Conservation (phyloP, 495 filamentous ascomycete species). For the Daldinia concentrica region DNA sequence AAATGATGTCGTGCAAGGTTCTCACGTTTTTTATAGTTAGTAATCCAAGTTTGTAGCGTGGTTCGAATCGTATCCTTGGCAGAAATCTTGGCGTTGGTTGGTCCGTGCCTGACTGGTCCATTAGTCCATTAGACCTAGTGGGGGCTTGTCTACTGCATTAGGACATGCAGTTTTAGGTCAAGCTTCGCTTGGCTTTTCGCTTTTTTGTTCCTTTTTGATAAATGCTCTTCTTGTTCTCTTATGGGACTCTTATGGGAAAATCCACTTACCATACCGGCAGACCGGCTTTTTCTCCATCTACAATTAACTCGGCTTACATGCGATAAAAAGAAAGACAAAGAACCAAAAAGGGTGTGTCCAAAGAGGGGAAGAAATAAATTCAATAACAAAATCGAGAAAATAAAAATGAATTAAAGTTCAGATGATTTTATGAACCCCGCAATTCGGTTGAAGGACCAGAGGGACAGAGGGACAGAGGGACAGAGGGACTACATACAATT, state of each 20-base stretch:
- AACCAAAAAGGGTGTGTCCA: background rate
- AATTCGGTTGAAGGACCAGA: constrained; percentile 41
- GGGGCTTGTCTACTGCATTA: constrained; percentile 33
- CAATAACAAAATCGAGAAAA: constrained; percentile 13
- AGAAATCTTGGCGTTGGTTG: constrained; percentile 40
- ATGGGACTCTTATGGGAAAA: constrained; percentile 6
- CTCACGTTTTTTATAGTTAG: constrained; percentile 43
- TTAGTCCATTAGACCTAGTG: constrained; percentile 35
- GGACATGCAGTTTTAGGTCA: constrained; percentile 32
- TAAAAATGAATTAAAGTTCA: constrained; percentile 11
- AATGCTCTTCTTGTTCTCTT: constrained; percentile 13
- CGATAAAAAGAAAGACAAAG: constrained; percentile 1
- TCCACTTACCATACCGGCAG: background rate
- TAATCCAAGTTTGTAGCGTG: constrained; percentile 40
- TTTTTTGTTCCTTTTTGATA: constrained; percentile 6
- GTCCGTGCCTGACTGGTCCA: constrained; percentile 42
- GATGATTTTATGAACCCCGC: constrained; percentile 35
- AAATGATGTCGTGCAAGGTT: constrained; percentile 39
- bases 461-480: too few relatives aligned
- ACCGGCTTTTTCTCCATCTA: constrained; percentile 4
- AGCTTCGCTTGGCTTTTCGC: constrained; percentile 27
- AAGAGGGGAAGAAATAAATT: constrained; percentile 2
- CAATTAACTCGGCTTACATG: constrained; percentile 19
- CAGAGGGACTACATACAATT: too few relatives aligned
- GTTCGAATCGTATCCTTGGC: constrained; percentile 45